Evolutionary conservation across 2,329 filamentous ascomycete genomes (phyloP).

Genomic region (Tolypocladium inflatum): DNA sequence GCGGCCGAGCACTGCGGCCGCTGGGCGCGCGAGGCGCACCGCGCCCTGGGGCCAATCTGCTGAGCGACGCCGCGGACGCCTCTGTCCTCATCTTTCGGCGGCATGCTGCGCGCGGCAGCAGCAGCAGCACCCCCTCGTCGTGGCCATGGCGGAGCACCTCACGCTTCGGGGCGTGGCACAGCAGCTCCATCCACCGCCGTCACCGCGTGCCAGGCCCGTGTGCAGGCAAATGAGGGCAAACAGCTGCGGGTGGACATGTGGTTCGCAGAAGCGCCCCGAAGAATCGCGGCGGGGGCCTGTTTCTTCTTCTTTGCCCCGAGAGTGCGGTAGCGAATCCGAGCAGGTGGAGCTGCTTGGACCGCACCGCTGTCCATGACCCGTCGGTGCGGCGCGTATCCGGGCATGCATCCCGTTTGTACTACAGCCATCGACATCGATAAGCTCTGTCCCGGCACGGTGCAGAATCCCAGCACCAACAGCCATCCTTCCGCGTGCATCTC

Average conservation of each 20-base stretch:
- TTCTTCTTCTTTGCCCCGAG: neutral
- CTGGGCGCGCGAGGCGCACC: conserved; percentile 15
- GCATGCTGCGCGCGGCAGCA: conserved; percentile 16
- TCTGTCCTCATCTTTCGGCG: conserved; percentile 23
- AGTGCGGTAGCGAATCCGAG: neutral
- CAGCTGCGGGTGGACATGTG: conserved; percentile 20
- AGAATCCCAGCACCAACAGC: neutral
- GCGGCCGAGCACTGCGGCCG: conserved; percentile 12
- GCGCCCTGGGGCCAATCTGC: conserved; percentile 18
- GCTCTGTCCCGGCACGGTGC: neutral
- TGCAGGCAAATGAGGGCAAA: conserved; percentile 15
- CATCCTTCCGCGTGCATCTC: neutral
- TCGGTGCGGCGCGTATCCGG: neutral
- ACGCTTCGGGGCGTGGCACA: conserved; percentile 22
- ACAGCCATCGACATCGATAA: neutral
- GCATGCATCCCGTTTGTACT: neutral
- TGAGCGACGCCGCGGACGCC: conserved; percentile 23
- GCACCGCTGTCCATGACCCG: no score
- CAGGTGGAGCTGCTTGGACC: neutral
- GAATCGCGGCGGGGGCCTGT: neutral
- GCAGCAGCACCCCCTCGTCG: conserved; percentile 17
- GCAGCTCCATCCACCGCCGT: conserved; percentile 7
- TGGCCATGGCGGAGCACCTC: conserved; percentile 20
- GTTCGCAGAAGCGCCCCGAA: conserved; percentile 13
- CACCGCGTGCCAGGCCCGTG: conserved; percentile 9